Evolutionary conservation across 371 early-diverging fungal genomes (phyloP).

Genomic region (Haplosporangium sp.): DNA sequence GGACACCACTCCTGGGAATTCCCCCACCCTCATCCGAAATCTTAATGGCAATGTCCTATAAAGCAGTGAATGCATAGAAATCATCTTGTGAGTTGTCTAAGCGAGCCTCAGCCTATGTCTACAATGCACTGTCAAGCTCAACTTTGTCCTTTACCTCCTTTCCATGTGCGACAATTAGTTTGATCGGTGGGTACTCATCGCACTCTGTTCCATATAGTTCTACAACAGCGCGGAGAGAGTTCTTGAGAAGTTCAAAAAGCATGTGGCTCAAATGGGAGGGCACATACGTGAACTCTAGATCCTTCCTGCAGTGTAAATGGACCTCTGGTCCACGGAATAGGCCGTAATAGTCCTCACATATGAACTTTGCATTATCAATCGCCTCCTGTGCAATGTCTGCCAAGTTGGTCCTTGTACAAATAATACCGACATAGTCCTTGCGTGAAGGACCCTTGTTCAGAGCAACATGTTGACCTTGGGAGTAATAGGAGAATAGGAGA

Average conservation of each 20-base stretch:
- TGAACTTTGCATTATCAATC: slow-evolving; percentile 90
- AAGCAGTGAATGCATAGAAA: neutral
- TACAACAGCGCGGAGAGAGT: slow-evolving; percentile 94
- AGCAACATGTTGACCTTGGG: slow-evolving; percentile 79
- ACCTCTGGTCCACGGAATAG: slow-evolving; percentile 86
- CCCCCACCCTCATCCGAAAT: slow-evolving; percentile 97
- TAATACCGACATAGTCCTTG: slow-evolving; percentile 93
- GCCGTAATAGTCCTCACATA: slow-evolving; percentile 94
- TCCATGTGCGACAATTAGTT: slow-evolving; percentile 93
- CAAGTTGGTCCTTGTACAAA: slow-evolving; percentile 91
- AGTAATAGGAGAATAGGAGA: neutral
- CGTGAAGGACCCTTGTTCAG: slow-evolving; percentile 70
- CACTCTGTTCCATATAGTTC: slow-evolving; percentile 90
- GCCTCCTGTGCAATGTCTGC: slow-evolving; percentile 86
- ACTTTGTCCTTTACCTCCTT: slow-evolving; percentile 71
- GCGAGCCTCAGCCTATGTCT: neutral
- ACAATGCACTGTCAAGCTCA: neutral
- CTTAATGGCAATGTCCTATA: slow-evolving; percentile 94
- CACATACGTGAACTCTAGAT: slow-evolving; percentile 96
- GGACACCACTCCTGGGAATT: slow-evolving; percentile 90
- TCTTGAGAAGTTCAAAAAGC: slow-evolving; percentile 97
- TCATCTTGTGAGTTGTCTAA: neutral
- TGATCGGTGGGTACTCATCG: slow-evolving; percentile 92
- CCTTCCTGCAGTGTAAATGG: slow-evolving; percentile 83
- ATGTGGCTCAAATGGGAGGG: slow-evolving; percentile 96